Evolutionary conservation across 306 rosid species (phyloP).

Genomic region (Corylus americana): DNA sequence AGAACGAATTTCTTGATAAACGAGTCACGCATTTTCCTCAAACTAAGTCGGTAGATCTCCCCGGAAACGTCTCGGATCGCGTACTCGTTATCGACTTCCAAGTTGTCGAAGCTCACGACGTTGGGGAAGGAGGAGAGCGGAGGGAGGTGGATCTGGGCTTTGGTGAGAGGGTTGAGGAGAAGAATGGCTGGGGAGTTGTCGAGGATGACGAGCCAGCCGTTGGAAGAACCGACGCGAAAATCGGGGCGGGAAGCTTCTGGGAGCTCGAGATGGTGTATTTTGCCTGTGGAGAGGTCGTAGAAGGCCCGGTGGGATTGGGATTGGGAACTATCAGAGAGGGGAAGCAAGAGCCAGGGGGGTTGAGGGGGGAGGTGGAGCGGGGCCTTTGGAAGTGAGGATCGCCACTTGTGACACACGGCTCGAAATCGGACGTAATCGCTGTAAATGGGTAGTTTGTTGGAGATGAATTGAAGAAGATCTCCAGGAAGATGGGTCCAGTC

Average conservation of each 20-base stretch:
- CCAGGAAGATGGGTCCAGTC: conserved; percentile 59
- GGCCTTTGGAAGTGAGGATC: conserved; percentile 34
- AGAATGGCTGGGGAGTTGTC: conserved; percentile 54
- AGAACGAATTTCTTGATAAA: conserved; percentile 50
- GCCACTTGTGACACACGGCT: conserved; percentile 49
- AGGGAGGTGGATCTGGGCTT: no score
- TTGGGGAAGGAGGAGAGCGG: conserved; percentile 21
- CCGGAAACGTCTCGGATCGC: no score
- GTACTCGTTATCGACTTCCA: conserved; percentile 61
- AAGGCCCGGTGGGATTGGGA: conserved; percentile 42
- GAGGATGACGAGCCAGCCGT: conserved; percentile 62
- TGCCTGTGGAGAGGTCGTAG: conserved; percentile 48
- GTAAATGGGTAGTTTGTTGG: conserved; percentile 38
- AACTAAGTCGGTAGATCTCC: background rate
- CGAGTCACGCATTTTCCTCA: conserved; percentile 57
- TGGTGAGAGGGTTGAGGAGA: conserved; percentile 26
- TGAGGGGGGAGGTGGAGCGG: conserved; percentile 72
- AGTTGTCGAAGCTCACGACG: conserved; percentile 37
- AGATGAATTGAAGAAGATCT: conserved; percentile 49
- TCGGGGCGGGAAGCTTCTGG: conserved; percentile 46
- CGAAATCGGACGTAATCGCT: conserved; percentile 57
- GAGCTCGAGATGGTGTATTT: conserved; percentile 52
- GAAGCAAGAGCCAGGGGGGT: conserved; percentile 71
- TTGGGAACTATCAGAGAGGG: conserved; percentile 26
- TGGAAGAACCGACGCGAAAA: conserved; percentile 49